phyloP scores from a whole-genome alignment of 495 filamentous ascomycete genomes.

The Neurospora sp. region DNA sequence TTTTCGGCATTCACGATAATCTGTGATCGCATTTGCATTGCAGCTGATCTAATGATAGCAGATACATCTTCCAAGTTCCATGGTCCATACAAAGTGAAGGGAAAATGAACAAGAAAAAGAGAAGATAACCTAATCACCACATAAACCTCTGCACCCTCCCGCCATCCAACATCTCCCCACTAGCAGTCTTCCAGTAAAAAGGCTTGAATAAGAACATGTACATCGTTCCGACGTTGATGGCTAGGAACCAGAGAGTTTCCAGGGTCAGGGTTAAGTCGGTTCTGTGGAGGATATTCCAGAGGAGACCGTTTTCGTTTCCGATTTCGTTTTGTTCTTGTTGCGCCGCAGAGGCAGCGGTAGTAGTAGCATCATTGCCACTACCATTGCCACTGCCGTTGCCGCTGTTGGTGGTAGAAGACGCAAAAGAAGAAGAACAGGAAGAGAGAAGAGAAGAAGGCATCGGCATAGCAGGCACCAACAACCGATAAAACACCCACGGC shows the following conservation, averaged over 20 bases:
- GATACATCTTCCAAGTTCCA: no score
- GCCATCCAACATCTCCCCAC: conserved; percentile 48
- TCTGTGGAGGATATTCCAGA: not conserved
- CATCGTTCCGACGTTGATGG: conserved; percentile 62
- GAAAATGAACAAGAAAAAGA: no score
- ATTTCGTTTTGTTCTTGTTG: not conserved
- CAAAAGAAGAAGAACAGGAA: no score
- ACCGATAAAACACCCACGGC: conserved; percentile 88
- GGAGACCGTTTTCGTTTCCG: not conserved
- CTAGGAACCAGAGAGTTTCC: conserved; percentile 72
- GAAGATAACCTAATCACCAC: conserved; percentile 43
- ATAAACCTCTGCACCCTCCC: conserved; percentile 84
- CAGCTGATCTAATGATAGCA: no score
- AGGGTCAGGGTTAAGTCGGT: conserved; percentile 40
- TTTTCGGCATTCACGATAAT: no score
- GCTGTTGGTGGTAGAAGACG: not conserved
- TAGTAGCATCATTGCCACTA: not conserved
- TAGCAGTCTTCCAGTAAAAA: conserved; percentile 57
- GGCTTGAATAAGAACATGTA: conserved; percentile 71
- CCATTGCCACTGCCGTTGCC: not conserved
- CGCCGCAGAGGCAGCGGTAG: not conserved
- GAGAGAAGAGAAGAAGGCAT: not conserved
- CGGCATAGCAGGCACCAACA: conserved; percentile 54
- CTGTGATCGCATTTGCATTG: no score
- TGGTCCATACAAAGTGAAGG: no score